These are phyloP conservation scores for Peniophora sp. DNA, from an alignment of 1,284 basidiomycete genomes.

Conservation along the genomic window DNA sequence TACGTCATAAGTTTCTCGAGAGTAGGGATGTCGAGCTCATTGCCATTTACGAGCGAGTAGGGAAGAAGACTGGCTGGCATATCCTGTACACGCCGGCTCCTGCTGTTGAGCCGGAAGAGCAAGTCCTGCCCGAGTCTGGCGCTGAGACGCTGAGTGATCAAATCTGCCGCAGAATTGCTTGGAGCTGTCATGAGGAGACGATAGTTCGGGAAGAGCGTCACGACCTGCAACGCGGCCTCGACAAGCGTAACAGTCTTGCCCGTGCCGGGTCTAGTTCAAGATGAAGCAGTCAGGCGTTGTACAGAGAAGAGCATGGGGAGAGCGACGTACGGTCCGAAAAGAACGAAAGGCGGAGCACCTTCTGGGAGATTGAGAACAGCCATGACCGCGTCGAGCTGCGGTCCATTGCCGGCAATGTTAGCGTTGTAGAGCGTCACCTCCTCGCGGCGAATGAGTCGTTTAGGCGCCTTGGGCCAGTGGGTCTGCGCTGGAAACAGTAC, in stretches of 20 bases:
- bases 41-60: conserved; percentile 32
- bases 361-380: conserved; percentile 36
- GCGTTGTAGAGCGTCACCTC: conserved; percentile 25
- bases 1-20: conserved; percentile 34
- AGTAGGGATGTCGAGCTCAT: conserved; percentile 39
- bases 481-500: conserved; percentile 31
- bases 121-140: conserved; percentile 23
- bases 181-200: conserved; percentile 58
- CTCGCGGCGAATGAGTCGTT: conserved; percentile 2
- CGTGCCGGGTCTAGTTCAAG: conserved; percentile 39
- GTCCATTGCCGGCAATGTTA: conserved; percentile 36
- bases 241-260: conserved; percentile 26
- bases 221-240: conserved; percentile 54
- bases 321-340: conserved; percentile 58
- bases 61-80: conserved; percentile 34
- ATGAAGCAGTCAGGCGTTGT: neutral
- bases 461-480: conserved; percentile 16
- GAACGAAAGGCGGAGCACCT: conserved; percentile 47
- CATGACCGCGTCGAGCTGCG: conserved; percentile 46
- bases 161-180: conserved; percentile 54
- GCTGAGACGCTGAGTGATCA: conserved; percentile 47
- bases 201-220: conserved; percentile 31
- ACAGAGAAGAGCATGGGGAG: too few species aligned
- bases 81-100: conserved; percentile 37
- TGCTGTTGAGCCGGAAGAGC: conserved; percentile 60